These are phyloP conservation scores for Diaporthe amygdali DNA, from an alignment of 2,329 filamentous ascomycete species.

Conservation along the genomic window DNA sequence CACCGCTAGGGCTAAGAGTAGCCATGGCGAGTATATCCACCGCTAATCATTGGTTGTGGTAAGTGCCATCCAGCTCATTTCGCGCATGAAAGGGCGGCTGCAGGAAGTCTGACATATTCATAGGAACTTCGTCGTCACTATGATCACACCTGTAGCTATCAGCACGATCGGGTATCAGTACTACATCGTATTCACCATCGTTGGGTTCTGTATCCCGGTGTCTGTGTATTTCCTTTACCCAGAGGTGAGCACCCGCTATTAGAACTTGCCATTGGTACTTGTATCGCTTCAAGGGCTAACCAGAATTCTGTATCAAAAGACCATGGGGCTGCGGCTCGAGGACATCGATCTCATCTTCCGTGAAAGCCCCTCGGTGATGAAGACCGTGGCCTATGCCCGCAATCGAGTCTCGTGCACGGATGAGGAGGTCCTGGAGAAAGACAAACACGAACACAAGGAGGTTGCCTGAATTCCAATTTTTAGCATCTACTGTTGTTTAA, in stretches of 20 bases:
- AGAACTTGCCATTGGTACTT: not conserved
- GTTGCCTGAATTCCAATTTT: not conserved
- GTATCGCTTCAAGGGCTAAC: not conserved
- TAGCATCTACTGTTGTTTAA: no score
- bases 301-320: constrained; percentile 25
- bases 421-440: not conserved
- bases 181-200: constrained; percentile 54
- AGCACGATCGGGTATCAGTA: constrained; percentile 56
- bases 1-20: constrained; percentile 55
- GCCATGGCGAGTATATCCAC: constrained; percentile 63
- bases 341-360: constrained; percentile 49
- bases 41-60: constrained; percentile 58
- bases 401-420: not conserved
- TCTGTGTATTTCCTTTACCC: constrained; percentile 51
- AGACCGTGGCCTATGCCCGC: constrained; percentile 35
- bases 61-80: constrained; percentile 24
- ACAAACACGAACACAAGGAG: not conserved
- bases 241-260: constrained; percentile 30
- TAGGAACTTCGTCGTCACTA: constrained; percentile 49
- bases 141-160: constrained; percentile 52
- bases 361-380: constrained; percentile 40
- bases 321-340: constrained; percentile 53
- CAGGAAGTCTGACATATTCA: not conserved
- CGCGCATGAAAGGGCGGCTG: no score
- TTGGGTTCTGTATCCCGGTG: constrained; percentile 48